Base-by-base conservation (phyloP, 225 moss, liverwort and hornwort genomes). In the Rhytidiadelphus loreus region DNA sequence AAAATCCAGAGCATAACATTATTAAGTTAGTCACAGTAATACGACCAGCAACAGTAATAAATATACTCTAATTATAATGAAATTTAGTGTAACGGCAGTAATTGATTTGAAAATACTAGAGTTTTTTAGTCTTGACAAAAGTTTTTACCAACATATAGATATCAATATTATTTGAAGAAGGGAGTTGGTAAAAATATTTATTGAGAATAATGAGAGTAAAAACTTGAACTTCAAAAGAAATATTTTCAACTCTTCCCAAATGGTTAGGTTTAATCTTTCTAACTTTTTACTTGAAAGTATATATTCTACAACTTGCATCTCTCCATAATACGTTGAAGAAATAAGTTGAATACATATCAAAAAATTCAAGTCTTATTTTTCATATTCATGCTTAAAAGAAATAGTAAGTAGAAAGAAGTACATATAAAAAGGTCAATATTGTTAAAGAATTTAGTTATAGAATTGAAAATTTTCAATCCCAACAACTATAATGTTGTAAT, bases 401-500 rank as follows among this genome's bases (percentile, higher is more conserved):
- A 39, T 37, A 19, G 3, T 35, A 22, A 4, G 0, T 35, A 73
- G 3, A 30, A 11, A 18, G 5, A 46, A 0, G 3, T 13, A 12
- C 7, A 32, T 5, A 43, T 41, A 5, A 8, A 28, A 44, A 28
- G 0, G 2, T 10, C 0, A 10, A 65, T 35, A 33, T 26, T 26
- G 1, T 71, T 26, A 15, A n/a, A 26, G 1, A 16, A 15, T 16
- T 71, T 39, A 26, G 5, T 26, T 26, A 12, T 41, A 48, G 20
- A 32, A 74, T 29, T 32, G 4, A 20, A 48, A 32, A 32, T 1
- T 4, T 33, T 35, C 75, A 21, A 50, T 52, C 5, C 3, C 3
- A 52, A 14, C 3, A 0, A 0, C 52, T 52, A 0, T 2, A 33
- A 75, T 21, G 3, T 32, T 50, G 7, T 11, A 19, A 21, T 21